Evolutionary conservation across 2,329 filamentous ascomycete species (phyloP), one percentile per base, ranked within the genome.

Genomic region (Paecilomyces fulvus): DNA sequence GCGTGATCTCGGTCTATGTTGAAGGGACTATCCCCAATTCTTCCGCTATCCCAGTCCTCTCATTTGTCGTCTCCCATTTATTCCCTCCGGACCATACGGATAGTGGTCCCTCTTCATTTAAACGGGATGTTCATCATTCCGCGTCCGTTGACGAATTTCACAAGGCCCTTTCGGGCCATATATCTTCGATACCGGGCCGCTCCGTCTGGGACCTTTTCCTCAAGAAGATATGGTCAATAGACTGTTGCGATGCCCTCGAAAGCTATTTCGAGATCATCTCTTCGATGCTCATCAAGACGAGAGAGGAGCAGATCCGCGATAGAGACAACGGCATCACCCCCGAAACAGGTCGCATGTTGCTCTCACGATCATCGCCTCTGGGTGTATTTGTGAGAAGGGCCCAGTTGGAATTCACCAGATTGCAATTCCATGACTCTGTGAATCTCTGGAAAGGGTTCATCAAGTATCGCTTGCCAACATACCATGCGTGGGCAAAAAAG

Each of bases 191-290:
- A 56, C 88, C 90, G 0, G 90, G 90, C 2, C 82, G 88, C 51
- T 87, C 83, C n/a, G 75, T 96, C n/a, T 94, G 92, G 84, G 91
- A 97, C 67, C 77, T 88, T 1, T 89, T 96, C 56, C 80, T 97
- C 11, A 82, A 83, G 55, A 87, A 85, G 60, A 76, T 97, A 23
- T 97, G 94, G 92, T 80, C 81, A 14, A 83, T 97, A 61, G 85
- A 92, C 67, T 92, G 88, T 20, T 81, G 95, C 10, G 84, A 97
- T 73, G 83, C 85, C 0, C 75, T 97, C n/a, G 84, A 92, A 65
- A 77, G 79, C 1, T 92, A 95, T 70, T 89, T 95, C 66, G 80
- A 81, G 30, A 75, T 76, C 21, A 78, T 88, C 14, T 73, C 77
- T 3, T 71, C 73, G 23, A 73, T 89, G 30, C 72, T 94, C 52